phyloP scores from a whole-genome alignment of 345 rosid species.

The Hibiscus syriacus region DNA sequence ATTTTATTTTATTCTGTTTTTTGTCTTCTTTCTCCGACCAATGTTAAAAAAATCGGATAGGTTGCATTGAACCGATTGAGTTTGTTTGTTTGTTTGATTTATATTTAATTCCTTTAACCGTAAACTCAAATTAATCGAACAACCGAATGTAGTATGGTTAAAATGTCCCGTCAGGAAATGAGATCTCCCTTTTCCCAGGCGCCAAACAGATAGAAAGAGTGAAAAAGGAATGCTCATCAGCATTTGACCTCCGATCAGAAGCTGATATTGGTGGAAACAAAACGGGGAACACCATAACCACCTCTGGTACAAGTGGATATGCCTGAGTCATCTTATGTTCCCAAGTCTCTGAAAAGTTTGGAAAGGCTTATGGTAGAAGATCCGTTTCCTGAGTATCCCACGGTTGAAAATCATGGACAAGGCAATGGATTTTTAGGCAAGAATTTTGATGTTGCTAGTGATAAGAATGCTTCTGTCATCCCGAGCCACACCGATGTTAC shows the following conservation, averaged over 20 bases:
- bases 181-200: conserved; percentile 2
- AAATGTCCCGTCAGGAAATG: background rate
- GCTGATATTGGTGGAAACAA: conserved; percentile 19
- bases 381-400: conserved; percentile 46
- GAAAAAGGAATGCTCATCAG: background rate
- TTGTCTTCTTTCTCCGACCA: too few relatives aligned
- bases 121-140: background rate
- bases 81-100: too few relatives aligned
- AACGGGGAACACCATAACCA: conserved; percentile 34
- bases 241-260: conserved; percentile 13
- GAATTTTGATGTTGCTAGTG: too few relatives aligned
- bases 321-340: conserved; percentile 35
- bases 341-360: conserved; percentile 39
- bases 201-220: background rate
- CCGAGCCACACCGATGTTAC: conserved; percentile 65
- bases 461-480: conserved; percentile 23
- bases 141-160: background rate
- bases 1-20: too few relatives aligned
- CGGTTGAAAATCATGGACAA: too few relatives aligned
- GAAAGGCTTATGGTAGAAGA: conserved; percentile 70
- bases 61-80: too few relatives aligned
- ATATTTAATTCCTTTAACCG: too few relatives aligned
- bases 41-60: too few relatives aligned
- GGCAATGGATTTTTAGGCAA: too few relatives aligned
- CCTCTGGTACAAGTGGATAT: conserved; percentile 31